Conservation (phyloP, 805 yeast genomes). For the Nakazawaea laoshanensis region DNA sequence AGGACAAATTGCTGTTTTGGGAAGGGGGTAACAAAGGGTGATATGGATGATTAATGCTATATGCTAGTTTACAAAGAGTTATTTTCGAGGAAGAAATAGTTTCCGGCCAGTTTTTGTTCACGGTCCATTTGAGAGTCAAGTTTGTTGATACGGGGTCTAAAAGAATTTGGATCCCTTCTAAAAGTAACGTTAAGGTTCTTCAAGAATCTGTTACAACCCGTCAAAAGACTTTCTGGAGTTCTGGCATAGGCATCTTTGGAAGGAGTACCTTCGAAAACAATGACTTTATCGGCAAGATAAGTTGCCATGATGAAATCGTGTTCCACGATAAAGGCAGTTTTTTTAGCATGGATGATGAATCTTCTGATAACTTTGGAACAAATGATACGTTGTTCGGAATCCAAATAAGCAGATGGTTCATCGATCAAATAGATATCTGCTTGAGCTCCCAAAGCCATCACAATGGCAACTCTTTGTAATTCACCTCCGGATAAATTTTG, state of each 20-base stretch:
- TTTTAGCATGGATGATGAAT: conserved; percentile 90
- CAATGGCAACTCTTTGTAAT: conserved; percentile 98
- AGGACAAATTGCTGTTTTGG: neutral
- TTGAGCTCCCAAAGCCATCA: conserved; percentile 83
- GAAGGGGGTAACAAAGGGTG: neutral
- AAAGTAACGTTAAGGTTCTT: conserved; percentile 96
- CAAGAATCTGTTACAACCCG: conserved; percentile 96
- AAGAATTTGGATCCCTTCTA: conserved; percentile 98
- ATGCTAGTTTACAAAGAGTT: conserved; percentile 27
- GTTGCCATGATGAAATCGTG: conserved; percentile 99
- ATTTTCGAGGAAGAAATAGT: conserved; percentile 91
- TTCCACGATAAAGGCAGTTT: conserved; percentile 98
- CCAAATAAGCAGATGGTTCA: conserved; percentile 98
- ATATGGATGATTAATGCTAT: neutral
- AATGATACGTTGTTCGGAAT: conserved; percentile 98
- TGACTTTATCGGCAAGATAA: conserved; percentile 95
- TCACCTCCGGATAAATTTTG: conserved; percentile 99
- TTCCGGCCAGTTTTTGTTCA: conserved; percentile 89
- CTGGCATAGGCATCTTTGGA: conserved; percentile 80
- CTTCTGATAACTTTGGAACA: conserved; percentile 98
- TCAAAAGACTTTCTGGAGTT: conserved; percentile 84
- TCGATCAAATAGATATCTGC: conserved; percentile 97
- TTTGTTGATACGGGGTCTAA: conserved; percentile 98
- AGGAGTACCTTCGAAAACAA: conserved; percentile 95
- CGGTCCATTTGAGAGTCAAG: conserved; percentile 98